Evolutionary conservation across 805 yeast genomes (phyloP), one percentile per base, ranked within the genome.

Genomic region (Vanderwaltozyma verrucispora): DNA sequence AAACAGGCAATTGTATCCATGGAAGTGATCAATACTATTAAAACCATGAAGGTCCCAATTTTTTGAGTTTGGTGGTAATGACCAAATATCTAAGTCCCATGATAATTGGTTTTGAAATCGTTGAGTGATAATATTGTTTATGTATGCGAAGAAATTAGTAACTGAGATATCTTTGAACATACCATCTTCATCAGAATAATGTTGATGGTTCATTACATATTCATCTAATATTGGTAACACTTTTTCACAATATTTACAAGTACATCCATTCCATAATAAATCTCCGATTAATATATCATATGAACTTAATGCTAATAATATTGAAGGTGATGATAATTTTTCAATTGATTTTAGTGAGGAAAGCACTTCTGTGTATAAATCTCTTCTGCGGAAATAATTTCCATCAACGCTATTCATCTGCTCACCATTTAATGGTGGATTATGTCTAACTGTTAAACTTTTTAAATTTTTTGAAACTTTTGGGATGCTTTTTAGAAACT

Each of bases 241-340:
- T 36, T 60, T 61, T 12, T 60, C 59, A 48, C 94, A 82, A 44
- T 67, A 72, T 1, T 46, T 42, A 51, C 94, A 82, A 28, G 67
- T 68, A 54, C 89, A 81, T 0, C 89, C 89, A 51, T 80, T 81
- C 88, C 89, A 82, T 18, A 82, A 54, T 35, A 82, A 45, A 43
- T 78, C 81, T 32, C 84, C 80, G 51, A 77, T 75, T 6, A 78
- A 53, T 39, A 77, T 78, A 45, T 82, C 94, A 52, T 80, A 82
- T 43, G 84, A 73, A 0, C 85, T 64, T 16, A 78, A 60, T 0
- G 77, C 61, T 39, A 76, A 74, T 44, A 82, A 53, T 37, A 79
- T 64, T 4, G 75, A 74, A 2, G 88, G 86, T 0, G 77, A 65
- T 4, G 72, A 59, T 12, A 82, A 51, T 2, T 63, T 62, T 33